Base-by-base conservation (phyloP, 257 asterid genomes). In the Fraxinus excelsior region DNA sequence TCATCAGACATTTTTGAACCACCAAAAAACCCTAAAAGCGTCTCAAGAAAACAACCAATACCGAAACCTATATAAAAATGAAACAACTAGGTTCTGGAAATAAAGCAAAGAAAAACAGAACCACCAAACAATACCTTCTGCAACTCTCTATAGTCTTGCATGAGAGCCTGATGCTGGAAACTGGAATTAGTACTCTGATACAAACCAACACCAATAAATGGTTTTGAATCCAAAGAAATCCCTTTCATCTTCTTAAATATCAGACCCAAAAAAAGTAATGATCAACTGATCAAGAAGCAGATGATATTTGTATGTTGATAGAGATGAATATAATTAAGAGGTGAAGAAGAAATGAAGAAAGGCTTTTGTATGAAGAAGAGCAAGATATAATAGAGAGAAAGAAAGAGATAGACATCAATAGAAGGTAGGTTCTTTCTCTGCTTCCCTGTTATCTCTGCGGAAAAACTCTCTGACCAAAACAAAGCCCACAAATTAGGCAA, bases 181-280 rank as follows among this genome's bases (percentile, higher is more conserved):
- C 83, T 82, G 44, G 60, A 28, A 74, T 67, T 84, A 26, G 77
- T 32, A 74, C 71, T 86, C 72, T 58, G 82, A 56, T n/a, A 79
- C 62, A 51, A 19, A 51, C 31, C 67, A 40, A 21, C 46, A 26
- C 67, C 82, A 58, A 64, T 72, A 72, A 69, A 53, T 21, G 72
- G 79, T 3, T 80, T 53, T 40, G 80, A 70, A 8, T 58, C 86
- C 16, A 38, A 9, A 64, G 72, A 82, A 67, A 60, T 80, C 84
- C 81, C 74, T 74, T 83, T 85, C 84, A 83, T 72, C 85, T 80
- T 86, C 81, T 82, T 86, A 70, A 81, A 73, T 87, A 86, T 86
- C 79, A 71, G 80, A 78, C 77, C 84, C 69, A 21, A 51, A 18
- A 35, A 76, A 37, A 49, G 14, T 14, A 49, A 8, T 10, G 70